phyloP scores from a whole-genome alignment of 352 stramenopile genomes.

The Elongisporangium undulatum region DNA sequence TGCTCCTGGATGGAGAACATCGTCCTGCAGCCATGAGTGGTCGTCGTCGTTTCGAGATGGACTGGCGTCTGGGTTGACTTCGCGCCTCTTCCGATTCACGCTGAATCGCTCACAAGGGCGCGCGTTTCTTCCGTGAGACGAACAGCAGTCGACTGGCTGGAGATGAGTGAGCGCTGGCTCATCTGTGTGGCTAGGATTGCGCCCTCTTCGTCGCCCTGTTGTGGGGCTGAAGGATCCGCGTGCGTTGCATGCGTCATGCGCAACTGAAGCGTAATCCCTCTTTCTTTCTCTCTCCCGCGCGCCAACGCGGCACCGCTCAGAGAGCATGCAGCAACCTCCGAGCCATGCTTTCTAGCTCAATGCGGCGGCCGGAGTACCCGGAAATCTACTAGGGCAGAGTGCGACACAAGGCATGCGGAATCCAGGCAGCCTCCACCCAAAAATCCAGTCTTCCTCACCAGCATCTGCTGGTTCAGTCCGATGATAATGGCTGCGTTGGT shows the following conservation, averaged over 20 bases:
- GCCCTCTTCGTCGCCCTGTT: background rate
- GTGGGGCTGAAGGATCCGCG: background rate
- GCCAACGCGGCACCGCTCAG: too few species aligned
- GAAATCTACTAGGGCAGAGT: background rate
- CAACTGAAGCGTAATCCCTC: background rate
- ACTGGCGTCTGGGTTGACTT: background rate
- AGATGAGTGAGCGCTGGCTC: background rate
- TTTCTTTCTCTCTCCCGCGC: background rate
- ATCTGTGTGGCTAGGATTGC: background rate
- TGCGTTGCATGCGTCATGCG: background rate
- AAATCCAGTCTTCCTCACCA: background rate
- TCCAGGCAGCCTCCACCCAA: background rate
- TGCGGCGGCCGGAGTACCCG: background rate
- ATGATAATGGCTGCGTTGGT: background rate
- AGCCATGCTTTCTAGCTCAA: background rate
- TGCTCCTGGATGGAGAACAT: too few species aligned
- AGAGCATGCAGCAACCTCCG: too few species aligned
- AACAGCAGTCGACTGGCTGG: background rate
- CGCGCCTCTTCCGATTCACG: background rate
- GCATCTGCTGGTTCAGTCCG: background rate
- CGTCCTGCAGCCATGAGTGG: background rate
- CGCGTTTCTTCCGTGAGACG: background rate
- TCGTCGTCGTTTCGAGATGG: background rate
- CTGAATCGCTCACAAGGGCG: background rate
- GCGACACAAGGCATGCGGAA: background rate